Evolutionary conservation across 257 asterid species (phyloP).

Genomic region (Ehretia macrophylla): DNA sequence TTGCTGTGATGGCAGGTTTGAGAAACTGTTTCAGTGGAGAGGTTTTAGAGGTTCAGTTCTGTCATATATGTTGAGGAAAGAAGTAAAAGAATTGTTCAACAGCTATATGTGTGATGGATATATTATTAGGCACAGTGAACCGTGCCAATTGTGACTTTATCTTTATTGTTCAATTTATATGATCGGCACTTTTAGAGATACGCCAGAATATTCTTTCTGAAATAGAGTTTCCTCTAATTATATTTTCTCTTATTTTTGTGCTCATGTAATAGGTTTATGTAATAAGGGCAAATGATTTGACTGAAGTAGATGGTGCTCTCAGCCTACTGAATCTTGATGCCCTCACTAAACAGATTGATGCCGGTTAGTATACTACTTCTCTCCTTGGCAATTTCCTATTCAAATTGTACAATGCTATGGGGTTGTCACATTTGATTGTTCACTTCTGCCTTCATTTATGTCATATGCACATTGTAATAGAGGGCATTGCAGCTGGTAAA

Average conservation of each 20-base stretch:
- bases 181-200: too few species aligned
- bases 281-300: constrained; percentile 66
- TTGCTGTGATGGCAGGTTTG: too few species aligned
- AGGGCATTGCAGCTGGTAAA: constrained; percentile 15
- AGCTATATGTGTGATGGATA: too few species aligned
- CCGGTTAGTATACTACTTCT: constrained; percentile 41
- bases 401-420: neutral
- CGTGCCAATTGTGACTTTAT: too few species aligned
- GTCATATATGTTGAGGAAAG: too few species aligned
- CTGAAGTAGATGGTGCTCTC: constrained; percentile 88
- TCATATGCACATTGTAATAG: neutral
- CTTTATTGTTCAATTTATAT: too few species aligned
- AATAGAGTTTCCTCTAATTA: neutral
- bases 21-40: too few species aligned
- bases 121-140: too few species aligned
- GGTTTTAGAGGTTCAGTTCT: too few species aligned
- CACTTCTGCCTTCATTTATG: neutral
- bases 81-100: too few species aligned
- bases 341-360: constrained; percentile 55
- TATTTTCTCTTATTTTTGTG: neutral
- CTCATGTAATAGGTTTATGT: constrained; percentile 43
- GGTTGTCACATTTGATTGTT: neutral
- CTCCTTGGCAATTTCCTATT: neutral
- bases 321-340: constrained; percentile 77
- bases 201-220: neutral